These are phyloP conservation scores for Talaromyces ruber DNA, from an alignment of 495 filamentous ascomycete genomes.

Conservation along the genomic window DNA sequence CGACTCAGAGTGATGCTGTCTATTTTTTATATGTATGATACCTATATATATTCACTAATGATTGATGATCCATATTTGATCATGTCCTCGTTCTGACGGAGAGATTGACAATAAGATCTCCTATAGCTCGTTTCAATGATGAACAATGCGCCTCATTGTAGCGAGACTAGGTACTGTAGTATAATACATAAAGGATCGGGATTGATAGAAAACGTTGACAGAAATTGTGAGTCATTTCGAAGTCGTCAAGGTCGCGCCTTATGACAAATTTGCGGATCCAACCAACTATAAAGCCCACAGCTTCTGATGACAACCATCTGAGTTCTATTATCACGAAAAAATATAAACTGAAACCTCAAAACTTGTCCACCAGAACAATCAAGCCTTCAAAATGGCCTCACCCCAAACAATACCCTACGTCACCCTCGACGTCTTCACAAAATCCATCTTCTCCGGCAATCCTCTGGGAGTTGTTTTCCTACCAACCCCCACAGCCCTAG, in stretches of 20 bases:
- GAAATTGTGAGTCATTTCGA: neutral
- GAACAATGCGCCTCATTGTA: neutral
- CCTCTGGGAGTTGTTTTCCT: conserved; percentile 34
- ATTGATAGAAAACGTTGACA: neutral
- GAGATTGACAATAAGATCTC: neutral
- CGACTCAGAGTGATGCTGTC: conserved; percentile 33
- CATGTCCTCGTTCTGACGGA: neutral
- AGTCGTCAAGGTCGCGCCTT: neutral
- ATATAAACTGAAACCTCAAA: neutral
- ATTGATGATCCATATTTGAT: neutral
- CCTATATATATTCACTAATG: neutral
- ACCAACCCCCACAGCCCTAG: conserved; percentile 19
- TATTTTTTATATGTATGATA: neutral
- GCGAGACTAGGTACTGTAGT: neutral
- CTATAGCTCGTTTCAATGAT: neutral
- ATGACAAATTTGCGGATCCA: neutral
- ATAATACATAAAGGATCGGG: neutral
- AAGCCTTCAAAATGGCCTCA: neutral
- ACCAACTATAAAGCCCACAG: neutral
- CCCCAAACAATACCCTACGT: conserved; percentile 14
- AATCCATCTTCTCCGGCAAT: conserved; percentile 28
- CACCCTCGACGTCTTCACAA: conserved; percentile 38
- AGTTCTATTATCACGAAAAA: neutral
- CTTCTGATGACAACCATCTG: neutral
- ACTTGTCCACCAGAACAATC: neutral